Conservation (phyloP, 208 protist species). For the Crithidia bombi region DNA sequence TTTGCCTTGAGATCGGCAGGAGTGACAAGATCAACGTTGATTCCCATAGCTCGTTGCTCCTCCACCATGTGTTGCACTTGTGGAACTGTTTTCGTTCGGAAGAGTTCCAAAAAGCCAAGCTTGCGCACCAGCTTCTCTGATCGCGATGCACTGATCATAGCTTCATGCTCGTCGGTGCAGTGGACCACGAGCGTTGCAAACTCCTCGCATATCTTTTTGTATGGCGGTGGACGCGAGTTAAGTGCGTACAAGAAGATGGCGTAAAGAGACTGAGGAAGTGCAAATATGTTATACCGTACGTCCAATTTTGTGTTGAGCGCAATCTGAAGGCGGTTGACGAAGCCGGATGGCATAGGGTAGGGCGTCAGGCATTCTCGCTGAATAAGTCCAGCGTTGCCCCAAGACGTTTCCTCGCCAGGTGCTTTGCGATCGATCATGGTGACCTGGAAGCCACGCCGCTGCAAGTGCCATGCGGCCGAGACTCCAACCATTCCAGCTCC, state of each 20-base stretch:
- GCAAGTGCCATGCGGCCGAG: slow-evolving; percentile 26
- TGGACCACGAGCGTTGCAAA: slow-evolving; percentile 26
- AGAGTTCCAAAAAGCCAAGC: slow-evolving; percentile 28
- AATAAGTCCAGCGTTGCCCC: slow-evolving; percentile 34
- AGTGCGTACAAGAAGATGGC: slow-evolving; percentile 24
- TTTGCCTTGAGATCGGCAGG: slow-evolving; percentile 10
- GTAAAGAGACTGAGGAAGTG: slow-evolving; percentile 20
- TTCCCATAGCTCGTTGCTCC: slow-evolving; percentile 1
- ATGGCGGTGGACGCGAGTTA: slow-evolving; percentile 16
- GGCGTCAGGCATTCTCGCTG: slow-evolving; percentile 24
- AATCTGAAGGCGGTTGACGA: slow-evolving; percentile 21
- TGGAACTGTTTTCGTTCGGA: slow-evolving; percentile 9
- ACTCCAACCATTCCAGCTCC: slow-evolving; percentile 33
- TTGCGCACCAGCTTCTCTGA: slow-evolving; percentile 30
- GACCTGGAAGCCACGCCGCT: slow-evolving; percentile 25
- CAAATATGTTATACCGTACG: slow-evolving; percentile 23
- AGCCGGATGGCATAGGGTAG: slow-evolving; percentile 21
- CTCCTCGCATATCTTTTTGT: slow-evolving; percentile 20
- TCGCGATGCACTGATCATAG: slow-evolving; percentile 16
- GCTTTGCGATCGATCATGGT: slow-evolving; percentile 28
- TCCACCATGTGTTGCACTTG: slow-evolving; percentile 5
- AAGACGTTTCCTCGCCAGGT: slow-evolving; percentile 30
- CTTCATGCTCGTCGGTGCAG: slow-evolving; percentile 23
- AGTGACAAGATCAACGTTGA: slow-evolving; percentile 14
- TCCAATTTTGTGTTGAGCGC: slow-evolving; percentile 25